Base-by-base conservation (phyloP, 257 asterid genomes). In the Mitragyna speciosa region DNA sequence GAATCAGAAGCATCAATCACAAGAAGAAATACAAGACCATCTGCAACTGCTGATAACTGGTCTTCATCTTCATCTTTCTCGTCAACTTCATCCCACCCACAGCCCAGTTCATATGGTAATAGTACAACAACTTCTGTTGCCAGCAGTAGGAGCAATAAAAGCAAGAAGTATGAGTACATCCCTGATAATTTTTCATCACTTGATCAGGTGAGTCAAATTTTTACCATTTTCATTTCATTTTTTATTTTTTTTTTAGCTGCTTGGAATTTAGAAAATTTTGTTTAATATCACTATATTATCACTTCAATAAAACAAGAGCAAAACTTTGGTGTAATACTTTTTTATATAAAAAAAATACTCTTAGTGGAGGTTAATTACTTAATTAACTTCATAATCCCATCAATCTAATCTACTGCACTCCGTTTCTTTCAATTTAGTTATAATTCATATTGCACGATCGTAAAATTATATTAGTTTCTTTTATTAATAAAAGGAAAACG, bases 131-230 rank as follows among this genome's bases (percentile, higher is more conserved):
- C 12, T 75, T 33, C 22, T 63, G 75, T 68, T 85, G 81, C 73
- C 69, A 78, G 84, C 69, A 67, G 77, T 72, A 76, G 82, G 77
- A 87, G 9, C 26, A 28, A 19, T 22, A 73, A 28, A 2, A 49
- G 8, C 47, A 48, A 74, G 81, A 89, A 83, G 84, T 92, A 92
- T 33, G 82, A 80, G 16, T 88, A 51, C 82, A 92, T 92, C 80
- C 91, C 97, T 16, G 97, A 90, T 84, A 87, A 85, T 63, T 92
- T 80, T 88, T 80, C 90, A 64, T 86, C 97, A 76, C 69, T 92
- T 70, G 93, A 92, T 65, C 93, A 92, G 97, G 97, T 92, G 78
- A 11, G 28, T 48, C 17, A 47, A n/a, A 3, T 2, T 0, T 2
- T 28, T 28, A 12, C n/a, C 76, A 49, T 22, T n/a, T 33, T 19